A percentile compares a stretch with the other conserved stretches of the same genome.
Evolutionary conservation across 257 asterid genomes (phyloP).

Genomic region (Penstemon eatonii): DNA sequence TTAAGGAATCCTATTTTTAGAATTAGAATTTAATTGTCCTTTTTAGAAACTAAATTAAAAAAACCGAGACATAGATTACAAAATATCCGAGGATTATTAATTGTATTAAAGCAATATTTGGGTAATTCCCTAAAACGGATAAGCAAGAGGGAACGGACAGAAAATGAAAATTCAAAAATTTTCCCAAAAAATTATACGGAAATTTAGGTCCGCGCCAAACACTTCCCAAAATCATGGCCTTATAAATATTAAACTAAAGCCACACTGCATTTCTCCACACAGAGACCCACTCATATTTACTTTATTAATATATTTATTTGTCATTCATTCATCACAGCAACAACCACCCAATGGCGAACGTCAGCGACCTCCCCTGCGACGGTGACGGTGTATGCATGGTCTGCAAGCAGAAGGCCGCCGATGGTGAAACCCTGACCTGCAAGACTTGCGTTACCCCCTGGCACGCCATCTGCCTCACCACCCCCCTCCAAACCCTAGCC

Average conservation of each 20-base stretch:
- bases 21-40: neutral
- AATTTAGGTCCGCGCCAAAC: slow-evolving; percentile 47
- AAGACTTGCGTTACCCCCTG: slow-evolving; percentile 79
- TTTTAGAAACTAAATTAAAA: neutral
- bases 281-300: slow-evolving; percentile 13
- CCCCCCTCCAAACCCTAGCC: slow-evolving; percentile 47
- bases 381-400: slow-evolving; percentile 86
- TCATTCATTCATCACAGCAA: neutral
- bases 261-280: neutral
- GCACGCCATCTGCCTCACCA: slow-evolving; percentile 73
- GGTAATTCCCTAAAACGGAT: neutral
- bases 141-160: slow-evolving; percentile 30
- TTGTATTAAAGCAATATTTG: neutral
- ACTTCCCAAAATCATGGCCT: slow-evolving; percentile 24
- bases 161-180: slow-evolving; percentile 37
- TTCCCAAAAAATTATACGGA: slow-evolving; percentile 13
- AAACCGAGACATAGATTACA: neutral
- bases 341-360: slow-evolving; percentile 51
- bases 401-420: slow-evolving; percentile 53
- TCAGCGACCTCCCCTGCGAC: slow-evolving; percentile 75
- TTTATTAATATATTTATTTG: neutral
- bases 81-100: neutral
- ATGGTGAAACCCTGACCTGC: slow-evolving; percentile 57
- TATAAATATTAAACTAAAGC: slow-evolving; percentile 26
- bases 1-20: neutral